phyloP scores from a whole-genome alignment of 208 protist species.

The Leishmania aethiopica region DNA sequence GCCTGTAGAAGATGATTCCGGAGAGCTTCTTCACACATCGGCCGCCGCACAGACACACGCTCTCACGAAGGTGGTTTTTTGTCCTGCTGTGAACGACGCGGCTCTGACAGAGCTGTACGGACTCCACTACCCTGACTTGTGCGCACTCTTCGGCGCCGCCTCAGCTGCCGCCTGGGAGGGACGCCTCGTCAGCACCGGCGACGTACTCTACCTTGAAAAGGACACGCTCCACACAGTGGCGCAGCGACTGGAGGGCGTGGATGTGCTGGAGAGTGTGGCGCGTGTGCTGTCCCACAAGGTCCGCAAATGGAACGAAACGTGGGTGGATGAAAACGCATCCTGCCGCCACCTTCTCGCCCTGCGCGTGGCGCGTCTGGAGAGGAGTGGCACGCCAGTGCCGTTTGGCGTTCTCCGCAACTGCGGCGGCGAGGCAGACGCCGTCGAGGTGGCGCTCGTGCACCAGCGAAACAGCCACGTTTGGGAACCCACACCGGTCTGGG shows the following conservation, averaged over 20 bases:
- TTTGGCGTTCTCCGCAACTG: conserved; percentile 17
- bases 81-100: conserved; percentile 55
- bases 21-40: conserved; percentile 17
- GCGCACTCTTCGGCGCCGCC: conserved; percentile 38
- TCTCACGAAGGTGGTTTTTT: conserved; percentile 33
- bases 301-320: conserved; percentile 23
- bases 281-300: conserved; percentile 31
- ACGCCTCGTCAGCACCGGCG: conserved; percentile 62
- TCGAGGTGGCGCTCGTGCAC: conserved; percentile 44
- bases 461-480: conserved; percentile 18
- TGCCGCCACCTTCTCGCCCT: conserved; percentile 42
- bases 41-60: neutral
- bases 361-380: conserved; percentile 37
- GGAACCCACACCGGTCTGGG: conserved; percentile 57
- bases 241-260: conserved; percentile 33
- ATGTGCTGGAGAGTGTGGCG: conserved; percentile 34
- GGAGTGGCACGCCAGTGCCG: neutral
- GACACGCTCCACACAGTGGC: conserved; percentile 21
- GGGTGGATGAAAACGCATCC: conserved; percentile 22
- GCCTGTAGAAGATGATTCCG: conserved; percentile 28
- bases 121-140: conserved; percentile 49
- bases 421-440: neutral
- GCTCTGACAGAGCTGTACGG: conserved; percentile 59
- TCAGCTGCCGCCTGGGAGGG: conserved; percentile 43
- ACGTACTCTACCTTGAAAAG: conserved; percentile 47